Percentiles rank a stretch among this genome's conserved stretches.
Evolutionary conservation across 495 filamentous ascomycete genomes (phyloP).

Genomic region (Sporormia fimetaria): DNA sequence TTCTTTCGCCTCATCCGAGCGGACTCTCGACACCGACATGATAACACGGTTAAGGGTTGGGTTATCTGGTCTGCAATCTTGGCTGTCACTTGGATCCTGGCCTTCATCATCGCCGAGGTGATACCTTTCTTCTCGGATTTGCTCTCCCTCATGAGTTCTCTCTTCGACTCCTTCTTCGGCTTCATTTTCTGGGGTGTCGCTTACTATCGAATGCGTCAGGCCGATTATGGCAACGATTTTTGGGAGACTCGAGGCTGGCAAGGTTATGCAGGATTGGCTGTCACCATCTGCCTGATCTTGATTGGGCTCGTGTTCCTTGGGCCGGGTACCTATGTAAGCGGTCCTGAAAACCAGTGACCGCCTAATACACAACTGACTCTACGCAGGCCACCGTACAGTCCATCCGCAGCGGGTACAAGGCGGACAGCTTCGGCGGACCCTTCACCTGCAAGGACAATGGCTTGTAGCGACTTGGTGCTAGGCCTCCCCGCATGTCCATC

Average conservation of each 20-base stretch:
- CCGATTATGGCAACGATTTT: slow-evolving; percentile 52
- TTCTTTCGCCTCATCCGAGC: slow-evolving; percentile 67
- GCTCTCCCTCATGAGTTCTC: slow-evolving; percentile 72
- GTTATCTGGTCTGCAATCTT: slow-evolving; percentile 63
- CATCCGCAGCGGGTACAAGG: slow-evolving; percentile 32
- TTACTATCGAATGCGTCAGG: slow-evolving; percentile 68
- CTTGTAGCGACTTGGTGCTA: slow-evolving; percentile 18
- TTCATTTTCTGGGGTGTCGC: slow-evolving; percentile 92
- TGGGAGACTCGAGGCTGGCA: slow-evolving; percentile 47
- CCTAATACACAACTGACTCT: not conserved
- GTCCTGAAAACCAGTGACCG: too few relatives aligned
- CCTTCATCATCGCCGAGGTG: slow-evolving; percentile 77
- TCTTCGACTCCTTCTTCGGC: slow-evolving; percentile 87
- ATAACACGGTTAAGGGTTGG: slow-evolving; percentile 77
- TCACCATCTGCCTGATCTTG: slow-evolving; percentile 60
- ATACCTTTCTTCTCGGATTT: slow-evolving; percentile 86
- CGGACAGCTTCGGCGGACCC: slow-evolving; percentile 31
- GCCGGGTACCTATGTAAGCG: slow-evolving; percentile 69
- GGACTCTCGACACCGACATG: slow-evolving; percentile 60
- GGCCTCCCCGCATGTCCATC: too few relatives aligned
- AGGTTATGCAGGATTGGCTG: slow-evolving; percentile 47
- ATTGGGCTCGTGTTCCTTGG: slow-evolving; percentile 66
- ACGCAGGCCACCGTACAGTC: slow-evolving; percentile 23
- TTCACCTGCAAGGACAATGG: slow-evolving; percentile 31
- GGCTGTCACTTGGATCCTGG: slow-evolving; percentile 58